Base-by-base conservation (phyloP, 352 stramenopile genomes). In the Aphanomyces euteiches region DNA sequence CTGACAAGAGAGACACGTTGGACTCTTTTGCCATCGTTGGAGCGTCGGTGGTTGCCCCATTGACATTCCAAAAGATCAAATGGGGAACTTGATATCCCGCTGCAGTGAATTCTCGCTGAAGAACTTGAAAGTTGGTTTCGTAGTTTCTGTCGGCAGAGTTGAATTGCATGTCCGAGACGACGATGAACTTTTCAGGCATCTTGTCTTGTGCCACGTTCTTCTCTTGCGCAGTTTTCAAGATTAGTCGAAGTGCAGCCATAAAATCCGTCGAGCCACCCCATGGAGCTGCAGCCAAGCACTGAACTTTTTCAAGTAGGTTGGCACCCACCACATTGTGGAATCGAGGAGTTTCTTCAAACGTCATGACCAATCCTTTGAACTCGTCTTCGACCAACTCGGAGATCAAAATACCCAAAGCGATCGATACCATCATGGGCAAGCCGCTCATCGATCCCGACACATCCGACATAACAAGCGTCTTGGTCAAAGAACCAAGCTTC, bases 141-240 rank as follows among this genome's bases (percentile, higher is more conserved):
- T 77, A 83, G 54, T 77, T 76, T 40, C 21, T 13, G 54, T 80
- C 69, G 0, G 84, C 84, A 7, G 39, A 6, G 72, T 95, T 68
- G 53, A 93, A 93, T 75, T 90, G 84, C 88, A 96, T 95, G 71
- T 93, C 87, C 8, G 82, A 90, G 66, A 96, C 77, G 17, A 96
- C 84, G 53, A 93, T 84, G 21, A 96, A 72, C 1, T 72, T 74
- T 38, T 82, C 61, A 5, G 85, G 88, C 68, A 92, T 82, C 41
- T 89, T 75, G 0, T 87, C 74, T 1, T 38, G 7, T 3, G 43
- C 34, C 3, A 95, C 58, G 15, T 75, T 67, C 28, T 78, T 43
- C 28, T 79, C 40, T 15, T 61, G 72, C 12, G 77, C 80, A 4
- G 88, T 70, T 0, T 77, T 39, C 12, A 94, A 72, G 34, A 96